Evolutionary conservation across 306 rosid genomes (phyloP).

Genomic region (Begonia loranthoides): DNA sequence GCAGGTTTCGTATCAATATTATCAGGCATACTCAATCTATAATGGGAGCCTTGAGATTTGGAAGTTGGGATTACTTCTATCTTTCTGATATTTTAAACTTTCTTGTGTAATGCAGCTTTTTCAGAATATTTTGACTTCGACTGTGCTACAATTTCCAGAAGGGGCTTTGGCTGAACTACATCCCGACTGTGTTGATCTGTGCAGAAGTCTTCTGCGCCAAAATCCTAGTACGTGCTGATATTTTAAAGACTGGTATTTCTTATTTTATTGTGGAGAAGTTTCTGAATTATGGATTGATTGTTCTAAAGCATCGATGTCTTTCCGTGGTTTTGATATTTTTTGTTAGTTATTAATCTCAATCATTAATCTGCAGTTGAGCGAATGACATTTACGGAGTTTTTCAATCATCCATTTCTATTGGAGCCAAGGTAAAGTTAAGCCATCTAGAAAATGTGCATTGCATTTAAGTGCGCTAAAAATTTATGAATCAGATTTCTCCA

Average conservation of each 20-base stretch:
- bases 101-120: slow-evolving; percentile 56
- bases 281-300: no score
- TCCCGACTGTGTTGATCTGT: slow-evolving; percentile 78
- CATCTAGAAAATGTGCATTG: not conserved
- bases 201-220: slow-evolving; percentile 77
- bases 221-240: slow-evolving; percentile 54
- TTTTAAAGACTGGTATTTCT: slow-evolving; percentile 1
- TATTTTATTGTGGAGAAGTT: no score
- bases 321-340: no score
- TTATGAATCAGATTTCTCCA: not conserved
- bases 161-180: slow-evolving; percentile 51
- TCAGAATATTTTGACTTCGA: slow-evolving; percentile 61
- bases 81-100: slow-evolving; percentile 10
- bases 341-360: slow-evolving; percentile 9
- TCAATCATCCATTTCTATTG: slow-evolving; percentile 52
- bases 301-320: no score
- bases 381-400: slow-evolving; percentile 71
- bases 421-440: slow-evolving; percentile 41
- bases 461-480: slow-evolving; percentile 1
- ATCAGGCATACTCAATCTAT: not conserved
- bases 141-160: slow-evolving; percentile 58
- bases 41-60: not conserved
- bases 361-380: slow-evolving; percentile 71
- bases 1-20: slow-evolving; percentile 37
- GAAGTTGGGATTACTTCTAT: not conserved